Percentiles rank a stretch among this genome's conserved stretches.
phyloP scores from a whole-genome alignment of 2,329 filamentous ascomycete species.

The Geoglossum cookeanum region DNA sequence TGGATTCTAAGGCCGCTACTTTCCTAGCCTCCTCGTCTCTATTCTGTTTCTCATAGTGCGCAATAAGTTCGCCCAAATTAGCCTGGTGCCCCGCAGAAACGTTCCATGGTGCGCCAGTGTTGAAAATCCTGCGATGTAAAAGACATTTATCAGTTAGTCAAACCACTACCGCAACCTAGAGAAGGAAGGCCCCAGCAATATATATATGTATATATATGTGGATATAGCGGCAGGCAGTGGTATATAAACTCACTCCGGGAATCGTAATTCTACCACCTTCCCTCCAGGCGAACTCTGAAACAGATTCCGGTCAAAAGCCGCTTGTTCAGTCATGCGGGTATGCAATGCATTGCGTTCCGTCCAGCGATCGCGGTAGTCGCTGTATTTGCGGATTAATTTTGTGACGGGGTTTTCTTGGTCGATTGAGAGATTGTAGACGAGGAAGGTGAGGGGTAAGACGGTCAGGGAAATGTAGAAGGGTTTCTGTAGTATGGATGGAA shows the following conservation, averaged over 20 bases:
- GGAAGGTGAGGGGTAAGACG: slow-evolving; percentile 25
- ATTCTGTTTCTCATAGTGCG: slow-evolving; percentile 41
- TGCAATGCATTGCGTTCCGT: slow-evolving; percentile 39
- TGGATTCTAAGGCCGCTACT: slow-evolving; percentile 16
- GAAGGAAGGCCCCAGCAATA: too few relatives aligned
- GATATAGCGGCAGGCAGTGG: too few relatives aligned
- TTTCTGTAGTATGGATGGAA: slow-evolving; percentile 16
- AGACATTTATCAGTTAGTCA: not conserved
- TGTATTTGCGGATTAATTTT: slow-evolving; percentile 35
- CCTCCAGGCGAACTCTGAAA: slow-evolving; percentile 30
- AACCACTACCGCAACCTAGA: too few relatives aligned
- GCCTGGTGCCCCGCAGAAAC: slow-evolving; percentile 39
- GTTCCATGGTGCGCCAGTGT: slow-evolving; percentile 43
- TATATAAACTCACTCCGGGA: slow-evolving; percentile 40
- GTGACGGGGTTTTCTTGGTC: slow-evolving; percentile 25
- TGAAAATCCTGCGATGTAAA: slow-evolving; percentile 33
- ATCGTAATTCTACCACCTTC: slow-evolving; percentile 33
- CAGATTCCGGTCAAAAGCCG: slow-evolving; percentile 40
- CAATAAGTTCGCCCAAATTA: slow-evolving; percentile 39
- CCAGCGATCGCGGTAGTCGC: slow-evolving; percentile 31
- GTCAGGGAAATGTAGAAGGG: slow-evolving; percentile 29
- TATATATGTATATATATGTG: too few relatives aligned
- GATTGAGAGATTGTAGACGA: slow-evolving; percentile 25
- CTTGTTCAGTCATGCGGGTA: slow-evolving; percentile 40
- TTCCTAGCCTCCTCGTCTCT: slow-evolving; percentile 37